Conservation (phyloP, 2,329 filamentous ascomycete species). For the Neonectria faginata region DNA sequence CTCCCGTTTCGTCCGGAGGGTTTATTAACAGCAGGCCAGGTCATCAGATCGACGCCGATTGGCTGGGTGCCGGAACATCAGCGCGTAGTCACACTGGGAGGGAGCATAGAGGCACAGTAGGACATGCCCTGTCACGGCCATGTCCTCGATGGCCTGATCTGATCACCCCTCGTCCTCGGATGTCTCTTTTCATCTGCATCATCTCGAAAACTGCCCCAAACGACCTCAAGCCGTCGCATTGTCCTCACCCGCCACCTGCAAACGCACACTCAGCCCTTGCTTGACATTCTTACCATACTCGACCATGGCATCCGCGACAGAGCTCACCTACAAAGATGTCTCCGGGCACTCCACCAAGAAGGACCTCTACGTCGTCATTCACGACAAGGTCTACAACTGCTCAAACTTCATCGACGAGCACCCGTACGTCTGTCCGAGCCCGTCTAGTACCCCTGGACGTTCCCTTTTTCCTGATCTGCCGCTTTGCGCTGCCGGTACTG, state of each 20-base stretch:
- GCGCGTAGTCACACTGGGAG: neutral
- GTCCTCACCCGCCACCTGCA: neutral
- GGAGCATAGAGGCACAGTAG: neutral
- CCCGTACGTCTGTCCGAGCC: conserved; percentile 67
- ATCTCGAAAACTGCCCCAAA: neutral
- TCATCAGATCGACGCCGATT: conserved; percentile 16
- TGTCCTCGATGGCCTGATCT: neutral
- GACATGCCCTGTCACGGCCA: neutral
- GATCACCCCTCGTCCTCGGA: neutral
- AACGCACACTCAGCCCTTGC: neutral
- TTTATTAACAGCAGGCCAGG: neutral
- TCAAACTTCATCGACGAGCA: conserved; percentile 91
- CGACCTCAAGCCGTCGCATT: neutral
- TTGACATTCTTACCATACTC: too few species aligned
- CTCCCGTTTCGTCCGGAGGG: neutral
- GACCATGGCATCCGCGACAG: conserved; percentile 36
- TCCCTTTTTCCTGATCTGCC: neutral
- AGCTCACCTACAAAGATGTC: conserved; percentile 79
- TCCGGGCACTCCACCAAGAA: conserved; percentile 85
- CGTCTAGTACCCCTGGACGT: neutral
- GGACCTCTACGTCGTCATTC: conserved; percentile 86
- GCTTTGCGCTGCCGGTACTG: neutral
- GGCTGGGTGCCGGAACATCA: neutral
- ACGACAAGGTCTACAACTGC: conserved; percentile 90
- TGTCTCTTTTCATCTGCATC: neutral